Base-by-base conservation (phyloP, 768 basidiomycete species). In the Lepiota brunneoincarnata region DNA sequence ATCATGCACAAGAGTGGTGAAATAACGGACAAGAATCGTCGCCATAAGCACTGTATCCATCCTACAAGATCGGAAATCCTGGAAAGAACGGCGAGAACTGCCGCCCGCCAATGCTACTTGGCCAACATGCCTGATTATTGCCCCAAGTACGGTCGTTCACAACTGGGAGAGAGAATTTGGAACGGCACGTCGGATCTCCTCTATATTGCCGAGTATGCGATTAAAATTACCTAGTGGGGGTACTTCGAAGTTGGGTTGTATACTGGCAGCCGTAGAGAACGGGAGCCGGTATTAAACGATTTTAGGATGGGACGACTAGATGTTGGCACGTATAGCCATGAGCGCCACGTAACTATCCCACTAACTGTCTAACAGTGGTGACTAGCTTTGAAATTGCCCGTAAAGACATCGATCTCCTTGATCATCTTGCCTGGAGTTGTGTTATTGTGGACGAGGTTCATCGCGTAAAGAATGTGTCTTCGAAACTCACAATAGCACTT, bases 91-190 rank as follows among this genome's bases (percentile, higher is more conserved):
- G 26, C 76, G 81, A 49, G 73, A 66, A 28, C 68, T 92, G 6
- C 89, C 89, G 3, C 76, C 74, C 1, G 82, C 93, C 1, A 77
- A 91, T 63, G 77, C 75, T 6, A 78, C 72, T n/a, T 93, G 93
- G 89, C 83, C 90, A 4, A 96, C 94, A 0, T 87, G 86, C 55
- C 72, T 98, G 42, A 90, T 98, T 49, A 82, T 96, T 35, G 91
- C 89, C 1, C 96, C 96, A 0, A 83, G 83, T 34, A 86, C 86
- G 2, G 88, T 99, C 1, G 82, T 91, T 0, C 77, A 76, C 28
- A 96, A 97, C 60, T 98, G 96, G 96, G 81, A 85, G 60, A 73
- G 95, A 24, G 96, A 99, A 67, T 84, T 98, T 51, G 70, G 86
- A 59, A 91, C 84, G 31, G 93, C 91, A 57, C 49, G 70, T 66